phyloP scores from a whole-genome alignment of 2,329 filamentous ascomycete genomes.

The Fusarium irregulare region DNA sequence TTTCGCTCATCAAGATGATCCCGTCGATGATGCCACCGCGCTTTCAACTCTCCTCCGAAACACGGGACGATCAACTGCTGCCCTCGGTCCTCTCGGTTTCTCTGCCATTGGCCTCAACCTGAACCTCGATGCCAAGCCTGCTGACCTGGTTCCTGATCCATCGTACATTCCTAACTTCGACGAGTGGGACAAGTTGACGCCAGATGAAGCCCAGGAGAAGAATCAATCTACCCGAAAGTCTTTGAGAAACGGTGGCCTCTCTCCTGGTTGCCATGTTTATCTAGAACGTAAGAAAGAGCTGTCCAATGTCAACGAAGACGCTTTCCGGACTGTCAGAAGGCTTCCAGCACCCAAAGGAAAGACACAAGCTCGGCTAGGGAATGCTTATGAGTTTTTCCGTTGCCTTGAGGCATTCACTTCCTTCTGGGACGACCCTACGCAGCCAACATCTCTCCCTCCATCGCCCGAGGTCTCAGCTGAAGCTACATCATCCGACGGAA shows the following conservation, averaged over 20 bases:
- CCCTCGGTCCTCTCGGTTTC: constrained; percentile 60
- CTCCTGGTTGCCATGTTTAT: constrained; percentile 69
- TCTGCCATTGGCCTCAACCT: constrained; percentile 69
- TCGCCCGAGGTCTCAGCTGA: constrained; percentile 49
- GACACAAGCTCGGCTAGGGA: constrained; percentile 66
- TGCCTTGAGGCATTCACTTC: constrained; percentile 68
- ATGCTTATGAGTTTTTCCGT: constrained; percentile 74
- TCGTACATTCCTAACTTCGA: constrained; percentile 65
- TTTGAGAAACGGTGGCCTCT: constrained; percentile 64
- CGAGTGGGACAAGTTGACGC: constrained; percentile 61
- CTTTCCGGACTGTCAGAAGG: constrained; percentile 70
- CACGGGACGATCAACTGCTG: constrained; percentile 61
- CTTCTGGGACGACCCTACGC: constrained; percentile 72
- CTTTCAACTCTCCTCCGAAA: constrained; percentile 64
- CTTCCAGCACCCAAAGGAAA: constrained; percentile 66
- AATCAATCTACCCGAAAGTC: constrained; percentile 61
- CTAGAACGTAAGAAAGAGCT: constrained; percentile 69
- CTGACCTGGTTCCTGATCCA: constrained; percentile 65
- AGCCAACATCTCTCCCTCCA: constrained; percentile 47
- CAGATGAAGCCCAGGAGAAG: constrained; percentile 61
- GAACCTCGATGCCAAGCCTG: constrained; percentile 59
- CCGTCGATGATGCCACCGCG: constrained; percentile 49
- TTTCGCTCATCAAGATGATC: constrained; percentile 49
- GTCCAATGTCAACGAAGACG: constrained; percentile 65
- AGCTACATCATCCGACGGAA: constrained; percentile 23